Conservation (phyloP, 495 filamentous ascomycete genomes). For the Penicillium dipodomyicola region DNA sequence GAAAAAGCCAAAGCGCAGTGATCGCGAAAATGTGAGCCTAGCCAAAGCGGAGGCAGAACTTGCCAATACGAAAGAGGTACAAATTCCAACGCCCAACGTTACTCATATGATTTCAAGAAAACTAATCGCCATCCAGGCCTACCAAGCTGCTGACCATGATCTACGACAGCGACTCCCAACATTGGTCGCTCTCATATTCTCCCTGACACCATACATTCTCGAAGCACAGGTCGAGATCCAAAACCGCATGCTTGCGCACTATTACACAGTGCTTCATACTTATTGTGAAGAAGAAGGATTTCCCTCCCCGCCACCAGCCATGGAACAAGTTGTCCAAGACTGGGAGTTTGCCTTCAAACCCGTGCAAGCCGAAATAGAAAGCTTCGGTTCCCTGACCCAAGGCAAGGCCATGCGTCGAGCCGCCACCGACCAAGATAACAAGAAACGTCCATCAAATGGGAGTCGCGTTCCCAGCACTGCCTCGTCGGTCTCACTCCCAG, state of each 20-base stretch:
- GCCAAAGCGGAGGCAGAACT: constrained; percentile 80
- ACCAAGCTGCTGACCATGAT: constrained; percentile 77
- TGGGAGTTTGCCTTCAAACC: constrained; percentile 69
- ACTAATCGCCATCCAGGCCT: constrained; percentile 55
- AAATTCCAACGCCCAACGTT: background rate
- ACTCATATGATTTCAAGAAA: background rate
- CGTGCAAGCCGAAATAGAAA: constrained; percentile 68
- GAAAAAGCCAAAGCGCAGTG: constrained; percentile 68
- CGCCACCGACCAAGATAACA: constrained; percentile 48
- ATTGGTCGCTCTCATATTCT: constrained; percentile 70
- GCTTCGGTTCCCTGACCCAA: constrained; percentile 62
- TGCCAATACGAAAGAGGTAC: constrained; percentile 62
- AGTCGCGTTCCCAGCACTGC: constrained; percentile 19
- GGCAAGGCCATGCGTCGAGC: constrained; percentile 73
- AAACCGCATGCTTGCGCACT: constrained; percentile 75
- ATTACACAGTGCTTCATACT: constrained; percentile 78
- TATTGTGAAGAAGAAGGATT: constrained; percentile 72
- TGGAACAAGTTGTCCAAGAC: constrained; percentile 65
- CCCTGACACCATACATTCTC: constrained; percentile 75
- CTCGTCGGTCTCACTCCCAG: constrained; percentile 9
- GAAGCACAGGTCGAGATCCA: constrained; percentile 75
- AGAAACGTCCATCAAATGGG: constrained; percentile 29
- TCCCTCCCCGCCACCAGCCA: constrained; percentile 68
- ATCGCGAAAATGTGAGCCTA: constrained; percentile 74
- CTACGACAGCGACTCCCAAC: constrained; percentile 73